Conservation (phyloP, 768 basidiomycete species). For the Mycena polygramma region DNA sequence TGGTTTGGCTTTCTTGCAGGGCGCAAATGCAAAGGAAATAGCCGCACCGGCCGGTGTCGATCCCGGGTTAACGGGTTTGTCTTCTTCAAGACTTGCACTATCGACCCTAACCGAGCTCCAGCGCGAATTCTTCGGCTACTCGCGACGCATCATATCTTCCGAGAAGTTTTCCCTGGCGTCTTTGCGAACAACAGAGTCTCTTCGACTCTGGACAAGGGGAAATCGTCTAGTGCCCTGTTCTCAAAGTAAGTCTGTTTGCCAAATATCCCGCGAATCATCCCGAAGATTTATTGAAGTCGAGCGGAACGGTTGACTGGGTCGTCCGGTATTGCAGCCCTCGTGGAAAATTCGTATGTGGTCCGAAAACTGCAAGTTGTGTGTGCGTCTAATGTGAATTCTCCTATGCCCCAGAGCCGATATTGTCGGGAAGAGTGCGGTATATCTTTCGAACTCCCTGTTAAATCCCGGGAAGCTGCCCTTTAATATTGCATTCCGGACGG, state of each 20-base stretch:
- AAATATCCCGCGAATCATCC: too few species aligned
- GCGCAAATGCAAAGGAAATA: conserved; percentile 47
- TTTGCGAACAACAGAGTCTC: conserved; percentile 51
- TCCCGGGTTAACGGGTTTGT: conserved; percentile 44
- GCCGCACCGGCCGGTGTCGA: conserved; percentile 41
- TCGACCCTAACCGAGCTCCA: conserved; percentile 17
- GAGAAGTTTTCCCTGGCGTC: conserved; percentile 45
- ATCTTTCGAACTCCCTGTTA: conserved; percentile 5
- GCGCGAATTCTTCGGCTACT: conserved; percentile 49
- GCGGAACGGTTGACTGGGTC: conserved; percentile 28
- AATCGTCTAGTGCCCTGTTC: conserved; percentile 32
- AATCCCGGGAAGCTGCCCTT: conserved; percentile 11
- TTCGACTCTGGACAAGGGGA: conserved; percentile 45
- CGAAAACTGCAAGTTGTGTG: too few species aligned
- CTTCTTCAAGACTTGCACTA: neutral
- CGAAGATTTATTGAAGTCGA: too few species aligned
- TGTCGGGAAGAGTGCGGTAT: conserved; percentile 23
- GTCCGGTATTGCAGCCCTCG: conserved; percentile 32
- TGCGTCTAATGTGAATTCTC: neutral
- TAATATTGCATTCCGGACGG: neutral
- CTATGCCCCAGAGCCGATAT: conserved; percentile 36
- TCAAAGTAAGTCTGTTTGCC: conserved; percentile 34
- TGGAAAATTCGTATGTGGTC: conserved; percentile 31
- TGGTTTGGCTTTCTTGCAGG: conserved; percentile 10
- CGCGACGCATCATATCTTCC: conserved; percentile 51